Conservation (phyloP, 75 land plant species). For the Larix kaempferi region DNA sequence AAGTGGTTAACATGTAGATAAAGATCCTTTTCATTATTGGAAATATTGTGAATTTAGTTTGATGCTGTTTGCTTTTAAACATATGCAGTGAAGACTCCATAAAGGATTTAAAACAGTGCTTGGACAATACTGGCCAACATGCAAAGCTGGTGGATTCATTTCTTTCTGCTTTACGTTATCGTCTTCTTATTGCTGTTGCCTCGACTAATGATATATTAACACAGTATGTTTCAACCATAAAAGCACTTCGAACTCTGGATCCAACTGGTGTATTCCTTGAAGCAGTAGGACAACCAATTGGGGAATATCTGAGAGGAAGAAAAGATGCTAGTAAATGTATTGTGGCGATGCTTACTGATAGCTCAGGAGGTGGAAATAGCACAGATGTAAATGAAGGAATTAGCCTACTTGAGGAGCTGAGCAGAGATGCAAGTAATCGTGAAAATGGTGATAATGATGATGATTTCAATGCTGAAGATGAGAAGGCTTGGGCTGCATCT, state of each 20-base stretch:
- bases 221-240: conserved; percentile 96
- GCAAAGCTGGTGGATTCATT: conserved; percentile 94
- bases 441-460: conserved; percentile 75
- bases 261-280: conserved; percentile 94
- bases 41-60: neutral
- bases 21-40: neutral
- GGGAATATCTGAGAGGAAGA: conserved; percentile 87
- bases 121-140: conserved; percentile 92
- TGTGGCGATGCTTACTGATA: conserved; percentile 97
- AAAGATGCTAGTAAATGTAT: conserved; percentile 98
- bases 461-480: conserved; percentile 78
- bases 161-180: conserved; percentile 76
- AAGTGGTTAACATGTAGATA: neutral
- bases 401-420: conserved; percentile 94
- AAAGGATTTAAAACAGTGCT: conserved; percentile 89
- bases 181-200: conserved; percentile 96
- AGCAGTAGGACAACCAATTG: conserved; percentile 95
- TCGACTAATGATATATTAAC: conserved; percentile 95
- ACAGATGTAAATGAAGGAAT: conserved; percentile 72
- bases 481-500: conserved; percentile 94
- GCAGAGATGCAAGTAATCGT: conserved; percentile 79
- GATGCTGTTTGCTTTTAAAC: neutral
- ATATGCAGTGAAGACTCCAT: conserved; percentile 76
- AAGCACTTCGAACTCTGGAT: conserved; percentile 89
- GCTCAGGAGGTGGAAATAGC: conserved; percentile 56